Evolutionary conservation across 371 early-diverging fungal genomes (phyloP).

Genomic region (Fennellomyces sp.): DNA sequence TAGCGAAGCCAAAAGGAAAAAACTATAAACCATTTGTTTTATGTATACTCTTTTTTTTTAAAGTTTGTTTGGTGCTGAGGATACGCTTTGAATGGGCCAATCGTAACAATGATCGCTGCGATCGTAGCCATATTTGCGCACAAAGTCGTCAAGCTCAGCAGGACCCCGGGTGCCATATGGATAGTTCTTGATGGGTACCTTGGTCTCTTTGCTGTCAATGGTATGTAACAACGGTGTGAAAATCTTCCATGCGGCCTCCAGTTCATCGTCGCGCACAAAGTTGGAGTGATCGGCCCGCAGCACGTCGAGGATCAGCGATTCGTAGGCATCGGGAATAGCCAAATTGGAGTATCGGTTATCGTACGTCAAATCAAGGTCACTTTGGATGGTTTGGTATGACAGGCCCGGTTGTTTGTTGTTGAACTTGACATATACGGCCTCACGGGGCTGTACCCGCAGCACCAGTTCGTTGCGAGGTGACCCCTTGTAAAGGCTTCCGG

Average conservation of each 20-base stretch:
- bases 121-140: slow-evolving; percentile 75
- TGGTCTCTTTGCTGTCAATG: slow-evolving; percentile 64
- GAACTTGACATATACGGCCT: slow-evolving; percentile 95
- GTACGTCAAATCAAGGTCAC: slow-evolving; percentile 93
- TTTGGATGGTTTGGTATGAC: slow-evolving; percentile 69
- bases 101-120: slow-evolving; percentile 29
- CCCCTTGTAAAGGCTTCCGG: slow-evolving; percentile 73
- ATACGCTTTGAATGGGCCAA: slow-evolving; percentile 41
- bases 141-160: slow-evolving; percentile 69
- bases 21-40: background rate
- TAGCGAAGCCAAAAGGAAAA: slow-evolving; percentile 2
- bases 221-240: slow-evolving; percentile 92
- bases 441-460: slow-evolving; percentile 91
- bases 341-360: slow-evolving; percentile 77
- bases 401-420: slow-evolving; percentile 91
- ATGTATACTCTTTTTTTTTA: background rate
- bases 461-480: slow-evolving; percentile 92
- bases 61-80: background rate
- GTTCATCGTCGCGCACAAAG: slow-evolving; percentile 95
- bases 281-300: slow-evolving; percentile 91
- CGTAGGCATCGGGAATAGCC: slow-evolving; percentile 96
- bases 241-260: slow-evolving; percentile 95
- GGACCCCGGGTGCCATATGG: slow-evolving; percentile 91
- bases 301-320: slow-evolving; percentile 88
- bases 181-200: slow-evolving; percentile 73